Evolutionary conservation across 495 filamentous ascomycete species (phyloP).

Genomic region (Penicillium macrosclerotiorum): DNA sequence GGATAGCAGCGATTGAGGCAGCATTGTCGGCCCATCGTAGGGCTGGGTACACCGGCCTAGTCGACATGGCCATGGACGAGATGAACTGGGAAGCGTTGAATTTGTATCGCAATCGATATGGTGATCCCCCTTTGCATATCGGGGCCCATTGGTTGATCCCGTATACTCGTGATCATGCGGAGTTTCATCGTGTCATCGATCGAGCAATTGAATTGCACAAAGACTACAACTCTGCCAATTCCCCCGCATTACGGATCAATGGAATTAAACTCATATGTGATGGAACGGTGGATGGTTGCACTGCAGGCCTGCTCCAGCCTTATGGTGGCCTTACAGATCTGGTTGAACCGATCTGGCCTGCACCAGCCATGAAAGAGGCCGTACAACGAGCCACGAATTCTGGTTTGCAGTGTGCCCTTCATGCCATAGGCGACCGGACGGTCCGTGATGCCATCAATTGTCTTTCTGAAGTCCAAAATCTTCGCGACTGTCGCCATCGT

Average conservation of each 20-base stretch:
- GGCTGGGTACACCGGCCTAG: slow-evolving; percentile 59
- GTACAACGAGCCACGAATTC: slow-evolving; percentile 52
- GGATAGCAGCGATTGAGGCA: slow-evolving; percentile 46
- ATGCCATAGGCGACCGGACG: slow-evolving; percentile 63
- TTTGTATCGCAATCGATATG: slow-evolving; percentile 37
- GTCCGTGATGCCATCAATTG: slow-evolving; percentile 55
- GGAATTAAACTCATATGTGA: slow-evolving; percentile 72
- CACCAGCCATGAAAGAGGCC: slow-evolving; percentile 51
- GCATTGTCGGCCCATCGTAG: slow-evolving; percentile 53
- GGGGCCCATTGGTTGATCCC: slow-evolving; percentile 63
- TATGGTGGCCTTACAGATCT: slow-evolving; percentile 45
- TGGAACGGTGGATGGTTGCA: slow-evolving; percentile 66
- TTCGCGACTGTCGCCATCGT: slow-evolving; percentile 46
- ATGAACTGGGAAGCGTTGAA: slow-evolving; percentile 56
- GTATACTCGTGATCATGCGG: slow-evolving; percentile 17
- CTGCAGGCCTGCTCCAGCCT: slow-evolving; percentile 59
- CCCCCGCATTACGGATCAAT: slow-evolving; percentile 56
- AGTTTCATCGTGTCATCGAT: slow-evolving; percentile 45
- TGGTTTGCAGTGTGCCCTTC: slow-evolving; percentile 61
- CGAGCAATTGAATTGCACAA: slow-evolving; percentile 54
- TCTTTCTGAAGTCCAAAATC: slow-evolving; percentile 43
- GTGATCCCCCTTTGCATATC: slow-evolving; percentile 54
- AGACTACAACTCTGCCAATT: no score
- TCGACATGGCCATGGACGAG: slow-evolving; percentile 73
- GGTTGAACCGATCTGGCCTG: slow-evolving; percentile 56